Evolutionary conservation across 2,329 filamentous ascomycete species (phyloP), one percentile per base, ranked within the genome.

Genomic region (Alternaria gaisen): DNA sequence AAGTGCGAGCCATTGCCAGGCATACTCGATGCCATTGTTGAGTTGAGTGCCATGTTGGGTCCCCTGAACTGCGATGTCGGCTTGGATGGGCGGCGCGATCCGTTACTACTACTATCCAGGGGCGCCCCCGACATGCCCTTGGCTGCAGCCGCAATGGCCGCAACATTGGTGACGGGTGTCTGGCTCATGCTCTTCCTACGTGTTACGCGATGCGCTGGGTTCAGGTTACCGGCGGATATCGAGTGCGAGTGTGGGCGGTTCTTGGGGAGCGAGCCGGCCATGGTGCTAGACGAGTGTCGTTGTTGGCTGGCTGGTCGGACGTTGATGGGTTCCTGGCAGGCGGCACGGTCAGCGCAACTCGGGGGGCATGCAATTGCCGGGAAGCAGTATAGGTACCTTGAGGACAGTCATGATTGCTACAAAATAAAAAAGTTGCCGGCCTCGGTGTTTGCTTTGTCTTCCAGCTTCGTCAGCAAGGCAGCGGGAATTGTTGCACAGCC

Each of bases 161-260:
- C 90, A 46, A 91, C 88, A 80, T 91, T 94, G 78, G 87, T 85
- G 48, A 85, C 86, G 47, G 90, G 87, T 66, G 88, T 90, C 63
- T 92, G 93, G 76, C 87, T 89, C 77, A 97, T 93, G 81, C 94
- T 97, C 87, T 98, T 98, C 72, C 95, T 89, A 74, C 94, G 92
- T 71, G 92, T 93, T 69, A 98, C 88, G 71, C 95, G 91, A 80
- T 97, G 91, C 78, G 88, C 90, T 71, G 89, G 83, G 82, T 94
- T 94, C 75, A 94, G 87, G 60, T 91, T 88, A 70, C 88, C 88
- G 61, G 91, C 86, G 57, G 94, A 90, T 70, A 93, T 84, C 60
- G 92, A 94, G 80, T 95, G 91, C 51, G 92, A 92, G 82, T 93
- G 92, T 71, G 88, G 89, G 75, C 93, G 90, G 65, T 88, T 87